Evolutionary conservation across 176 grass and related monocot genomes (phyloP).

Genomic region (Dactylis glomerata): DNA sequence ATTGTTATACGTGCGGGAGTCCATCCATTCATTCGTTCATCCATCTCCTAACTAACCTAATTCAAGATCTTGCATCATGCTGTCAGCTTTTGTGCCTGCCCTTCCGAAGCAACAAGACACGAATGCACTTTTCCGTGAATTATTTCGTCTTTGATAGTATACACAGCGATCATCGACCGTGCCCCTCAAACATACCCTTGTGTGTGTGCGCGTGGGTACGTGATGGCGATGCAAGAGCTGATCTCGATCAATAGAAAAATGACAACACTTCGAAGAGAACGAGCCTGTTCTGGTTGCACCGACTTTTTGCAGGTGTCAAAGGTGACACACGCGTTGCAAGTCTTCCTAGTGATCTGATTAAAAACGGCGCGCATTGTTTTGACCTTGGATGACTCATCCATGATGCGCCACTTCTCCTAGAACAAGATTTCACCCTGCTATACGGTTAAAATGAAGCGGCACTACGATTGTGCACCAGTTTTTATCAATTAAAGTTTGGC

Average conservation of each 20-base stretch:
- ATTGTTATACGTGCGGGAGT: neutral
- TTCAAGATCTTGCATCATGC: conserved; percentile 20
- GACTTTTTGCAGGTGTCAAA: conserved; percentile 15
- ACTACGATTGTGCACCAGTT: neutral
- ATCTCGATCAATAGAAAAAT: conserved; percentile 26
- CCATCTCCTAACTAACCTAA: conserved; percentile 15
- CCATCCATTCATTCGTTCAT: conserved; percentile 10
- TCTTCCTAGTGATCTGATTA: neutral
- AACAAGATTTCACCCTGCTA: neutral
- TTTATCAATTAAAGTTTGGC: neutral
- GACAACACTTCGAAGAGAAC: neutral
- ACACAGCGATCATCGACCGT: conserved; percentile 17
- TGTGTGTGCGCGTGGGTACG: neutral
- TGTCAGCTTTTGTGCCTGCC: conserved; percentile 31
- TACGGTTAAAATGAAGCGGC: too few species aligned
- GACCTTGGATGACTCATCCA: neutral
- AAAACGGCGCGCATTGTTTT: neutral
- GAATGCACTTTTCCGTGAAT: conserved; percentile 27
- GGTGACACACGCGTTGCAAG: neutral
- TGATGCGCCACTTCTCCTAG: neutral
- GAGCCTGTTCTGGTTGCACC: neutral
- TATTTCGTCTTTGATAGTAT: conserved; percentile 32
- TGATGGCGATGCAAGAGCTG: conserved; percentile 38
- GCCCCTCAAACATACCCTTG: conserved; percentile 2
- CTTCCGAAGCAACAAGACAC: conserved; percentile 24